Base-by-base conservation (phyloP, 1,139 yeast species). In the Lodderomyces margitis region DNA sequence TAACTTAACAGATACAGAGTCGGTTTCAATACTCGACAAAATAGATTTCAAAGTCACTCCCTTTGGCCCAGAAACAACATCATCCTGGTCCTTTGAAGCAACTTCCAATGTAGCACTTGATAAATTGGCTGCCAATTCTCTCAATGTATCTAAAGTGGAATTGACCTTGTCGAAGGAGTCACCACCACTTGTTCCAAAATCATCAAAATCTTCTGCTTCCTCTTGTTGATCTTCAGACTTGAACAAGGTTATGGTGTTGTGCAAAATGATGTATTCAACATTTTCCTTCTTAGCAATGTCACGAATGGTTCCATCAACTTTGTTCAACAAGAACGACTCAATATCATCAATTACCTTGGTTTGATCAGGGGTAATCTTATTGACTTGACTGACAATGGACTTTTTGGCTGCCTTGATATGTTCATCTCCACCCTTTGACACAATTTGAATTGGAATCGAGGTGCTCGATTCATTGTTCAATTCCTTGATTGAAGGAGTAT, bases 331-430 rank as follows among this genome's bases (percentile, higher is more conserved):
- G 57, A 86, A 83, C 11, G 78, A 69, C 55, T 87, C 89, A 51
- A 92, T 75, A 53, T 87, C 96, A 15, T 67, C 61, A 40, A 88
- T 66, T 8, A 69, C 68, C 50, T 70, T 66, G 34, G 87, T 75
- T 44, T 79, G 78, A 39, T 76, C 74, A 34, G 97, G 96, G 17
- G 87, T 70, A 46, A 83, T 74, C 41, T 72, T 69, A 64, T 88
- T 89, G 41, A 92, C 96, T 23, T 75, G 67, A 23, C 78, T 70
- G 45, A 92, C 88, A 48, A 92, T 70, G 14, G 78, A 77, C 56
- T 80, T 81, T 63, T 91, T 87, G 24, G 73, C 66, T 30, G 52
- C 47, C 51, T 69, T 70, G 40, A 59, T 59, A 31, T 70, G 74
- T 37, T 70, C 75, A 35, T 67, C 68, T 37, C 56, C 59, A 31